These are phyloP conservation scores for Verbena officinalis DNA, from an alignment of 257 asterid species.

Conservation along the genomic window DNA sequence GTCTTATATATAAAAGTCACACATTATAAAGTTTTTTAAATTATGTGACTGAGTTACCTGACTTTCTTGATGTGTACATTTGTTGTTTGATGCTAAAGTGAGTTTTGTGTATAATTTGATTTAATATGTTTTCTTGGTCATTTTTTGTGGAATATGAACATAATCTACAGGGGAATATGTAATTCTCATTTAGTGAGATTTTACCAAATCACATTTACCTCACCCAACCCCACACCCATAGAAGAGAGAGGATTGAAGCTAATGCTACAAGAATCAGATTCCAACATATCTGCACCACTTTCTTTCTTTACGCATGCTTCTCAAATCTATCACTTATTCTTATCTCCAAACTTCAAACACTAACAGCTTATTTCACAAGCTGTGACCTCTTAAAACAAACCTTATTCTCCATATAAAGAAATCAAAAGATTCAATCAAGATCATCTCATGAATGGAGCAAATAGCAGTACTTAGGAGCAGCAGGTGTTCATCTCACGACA, in stretches of 20 bases:
- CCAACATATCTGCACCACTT: slow-evolving; percentile 39
- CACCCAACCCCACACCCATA: no score
- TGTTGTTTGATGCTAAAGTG: slow-evolving; percentile 13
- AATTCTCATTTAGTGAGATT: background rate
- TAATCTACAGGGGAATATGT: background rate
- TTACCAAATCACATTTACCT: background rate
- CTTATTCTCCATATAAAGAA: slow-evolving; percentile 3
- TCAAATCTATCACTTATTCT: slow-evolving; percentile 25
- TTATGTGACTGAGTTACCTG: slow-evolving; percentile 17
- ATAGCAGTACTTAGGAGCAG: slow-evolving; percentile 35
- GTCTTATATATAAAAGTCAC: background rate
- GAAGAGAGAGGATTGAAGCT: slow-evolving; percentile 7
- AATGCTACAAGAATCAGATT: slow-evolving; percentile 56
- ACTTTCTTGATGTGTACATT: slow-evolving; percentile 30
- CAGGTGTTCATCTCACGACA: slow-evolving; percentile 45
- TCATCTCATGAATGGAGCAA: slow-evolving; percentile 35
- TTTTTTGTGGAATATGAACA: background rate
- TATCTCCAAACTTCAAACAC: slow-evolving; percentile 29
- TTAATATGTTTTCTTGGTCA: background rate
- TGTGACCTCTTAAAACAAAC: background rate
- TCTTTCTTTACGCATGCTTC: slow-evolving; percentile 7
- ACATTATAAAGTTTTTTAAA: slow-evolving; percentile 21
- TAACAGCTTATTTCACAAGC: slow-evolving; percentile 18
- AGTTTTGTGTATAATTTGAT: background rate
- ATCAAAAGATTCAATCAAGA: background rate